Evolutionary conservation across 768 basidiomycete species (phyloP), one percentile per base, ranked within the genome.

Genomic region (Auricularia heimuer): DNA sequence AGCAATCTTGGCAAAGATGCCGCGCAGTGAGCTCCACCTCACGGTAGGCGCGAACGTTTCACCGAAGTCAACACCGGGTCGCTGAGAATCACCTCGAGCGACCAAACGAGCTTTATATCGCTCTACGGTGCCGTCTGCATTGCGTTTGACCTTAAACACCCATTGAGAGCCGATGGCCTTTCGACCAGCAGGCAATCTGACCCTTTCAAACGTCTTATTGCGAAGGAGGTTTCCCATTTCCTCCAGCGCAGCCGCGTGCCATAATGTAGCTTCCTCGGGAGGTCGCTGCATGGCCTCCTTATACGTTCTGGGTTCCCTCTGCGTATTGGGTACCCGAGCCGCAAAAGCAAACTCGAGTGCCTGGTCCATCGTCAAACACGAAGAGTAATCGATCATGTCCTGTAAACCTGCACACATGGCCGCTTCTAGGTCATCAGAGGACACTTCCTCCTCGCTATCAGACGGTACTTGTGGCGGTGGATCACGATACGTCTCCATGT

Each of bases 61-160:
- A 51, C 45, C 54, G 61, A 65, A 68, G 54, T 70, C 69, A 33
- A 61, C 12, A 4, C 69, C 69, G 1, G 62, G 63, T 1, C 68
- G 61, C 65, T 75, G 11, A 79, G 65, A 0, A 81, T 76, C 79
- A 0, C 82, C 77, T 63, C 77, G 71, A 0, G 79, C 78, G 36
- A 80, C 78, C n/a, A 81, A 69, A 45, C 78, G 63, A 21, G 74
- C 77, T 68, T 82, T 80, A 74, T 77, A 77, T 4, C 72, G 67
- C 2, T 67, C 64, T 34, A 80, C 74, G 0, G 68, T 67, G 3
- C 79, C 80, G 64, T 66, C 81, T 70, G 37, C 66, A 68, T 67
- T 75, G 73, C n/a, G 65, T 70, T 77, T 77, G 42, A 71, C 60
- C 1, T 68, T 70, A 67, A 76, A 82, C 3, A 82, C 79, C 78